A percentile compares a stretch with the other conserved stretches of the same genome.
phyloP scores from a whole-genome alignment of 257 asterid species.

The Nicotiana benthamiana region DNA sequence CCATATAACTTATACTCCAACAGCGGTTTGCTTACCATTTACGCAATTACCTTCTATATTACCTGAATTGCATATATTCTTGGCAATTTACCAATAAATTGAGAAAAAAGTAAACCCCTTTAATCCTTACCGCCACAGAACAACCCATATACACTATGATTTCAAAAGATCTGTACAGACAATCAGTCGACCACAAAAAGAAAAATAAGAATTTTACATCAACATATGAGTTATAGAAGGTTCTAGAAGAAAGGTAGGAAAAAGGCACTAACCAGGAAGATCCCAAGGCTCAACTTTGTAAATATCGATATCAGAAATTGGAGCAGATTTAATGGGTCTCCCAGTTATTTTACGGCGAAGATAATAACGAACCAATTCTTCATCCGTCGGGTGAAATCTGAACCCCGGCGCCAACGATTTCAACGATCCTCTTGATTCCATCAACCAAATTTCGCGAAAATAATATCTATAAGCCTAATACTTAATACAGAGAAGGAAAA shows the following conservation, averaged over 20 bases:
- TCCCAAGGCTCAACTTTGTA: conserved; percentile 97
- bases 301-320: conserved; percentile 81
- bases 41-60: no score
- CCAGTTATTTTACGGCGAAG: conserved; percentile 67
- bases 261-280: conserved; percentile 57
- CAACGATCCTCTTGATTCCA: conserved; percentile 24
- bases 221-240: not conserved
- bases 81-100: not conserved
- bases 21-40: no score
- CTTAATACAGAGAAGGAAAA: not conserved
- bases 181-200: not conserved
- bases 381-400: conserved; percentile 93
- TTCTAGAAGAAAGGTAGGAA: not conserved
- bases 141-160: not conserved
- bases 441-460: not conserved
- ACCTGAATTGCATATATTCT: not conserved
- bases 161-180: not conserved
- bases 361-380: conserved; percentile 82
- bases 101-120: not conserved
- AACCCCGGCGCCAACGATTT: conserved; percentile 74
- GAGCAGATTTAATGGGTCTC: conserved; percentile 52
- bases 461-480: no score
- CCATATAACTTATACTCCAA: no score
- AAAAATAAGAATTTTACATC: not conserved
- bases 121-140: not conserved